A percentile compares a stretch with the other conserved stretches of the same genome.
phyloP scores from a whole-genome alignment of 2,329 filamentous ascomycete genomes.

The Aspergillus versicolor region DNA sequence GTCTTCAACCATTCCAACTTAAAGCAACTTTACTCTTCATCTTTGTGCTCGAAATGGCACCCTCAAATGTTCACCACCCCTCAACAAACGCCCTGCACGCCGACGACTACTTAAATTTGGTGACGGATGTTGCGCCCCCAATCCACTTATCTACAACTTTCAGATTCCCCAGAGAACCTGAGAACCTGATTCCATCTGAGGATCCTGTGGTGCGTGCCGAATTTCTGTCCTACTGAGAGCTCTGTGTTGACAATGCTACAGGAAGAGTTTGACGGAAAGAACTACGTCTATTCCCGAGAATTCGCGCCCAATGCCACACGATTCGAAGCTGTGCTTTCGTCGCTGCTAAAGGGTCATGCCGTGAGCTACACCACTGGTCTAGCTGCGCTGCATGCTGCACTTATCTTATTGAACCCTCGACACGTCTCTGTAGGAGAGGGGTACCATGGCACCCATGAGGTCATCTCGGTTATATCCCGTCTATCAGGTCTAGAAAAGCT shows the following conservation, averaged over 20 bases:
- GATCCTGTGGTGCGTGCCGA: slow-evolving; percentile 49
- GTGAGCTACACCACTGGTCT: slow-evolving; percentile 83
- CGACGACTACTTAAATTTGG: slow-evolving; percentile 71
- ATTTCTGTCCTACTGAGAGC: neutral
- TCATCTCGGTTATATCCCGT: slow-evolving; percentile 70
- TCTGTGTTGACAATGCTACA: neutral
- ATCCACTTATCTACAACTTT: slow-evolving; percentile 91
- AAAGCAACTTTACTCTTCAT: neutral
- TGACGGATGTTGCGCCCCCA: slow-evolving; percentile 79
- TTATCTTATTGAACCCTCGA: slow-evolving; percentile 77
- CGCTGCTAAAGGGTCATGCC: slow-evolving; percentile 62
- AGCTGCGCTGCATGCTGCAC: slow-evolving; percentile 79
- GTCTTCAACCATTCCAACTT: neutral
- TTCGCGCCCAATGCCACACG: slow-evolving; percentile 78
- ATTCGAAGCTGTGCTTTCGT: slow-evolving; percentile 78
- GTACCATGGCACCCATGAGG: slow-evolving; percentile 91
- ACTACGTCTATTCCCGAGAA: slow-evolving; percentile 81
- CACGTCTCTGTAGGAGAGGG: slow-evolving; percentile 78
- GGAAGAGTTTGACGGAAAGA: slow-evolving; percentile 21
- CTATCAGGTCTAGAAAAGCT: slow-evolving; percentile 74
- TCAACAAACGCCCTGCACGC: slow-evolving; percentile 71
- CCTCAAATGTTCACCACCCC: slow-evolving; percentile 18
- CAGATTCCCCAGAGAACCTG: slow-evolving; percentile 71
- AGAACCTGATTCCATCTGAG: slow-evolving; percentile 55
- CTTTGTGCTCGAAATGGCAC: slow-evolving; percentile 17